Evolutionary conservation across 495 filamentous ascomycete genomes (phyloP).

Genomic region (Baudoinia panamericana): DNA sequence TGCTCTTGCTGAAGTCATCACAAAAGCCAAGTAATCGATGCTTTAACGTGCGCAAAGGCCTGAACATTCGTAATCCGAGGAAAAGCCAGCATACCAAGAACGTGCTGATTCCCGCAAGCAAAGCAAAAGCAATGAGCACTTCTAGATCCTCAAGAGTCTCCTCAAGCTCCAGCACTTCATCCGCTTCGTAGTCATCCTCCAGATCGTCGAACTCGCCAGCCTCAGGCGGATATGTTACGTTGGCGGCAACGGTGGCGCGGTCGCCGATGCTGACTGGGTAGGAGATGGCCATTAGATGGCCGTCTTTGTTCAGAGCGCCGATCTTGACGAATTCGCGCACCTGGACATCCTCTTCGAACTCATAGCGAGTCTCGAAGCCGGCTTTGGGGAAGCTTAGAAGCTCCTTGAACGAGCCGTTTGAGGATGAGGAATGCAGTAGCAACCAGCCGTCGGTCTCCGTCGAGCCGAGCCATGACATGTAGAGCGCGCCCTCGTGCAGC

Average conservation of each 20-base stretch:
- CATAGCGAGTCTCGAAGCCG: conserved; percentile 22
- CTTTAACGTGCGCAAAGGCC: no score
- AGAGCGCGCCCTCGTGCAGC: conserved; percentile 8
- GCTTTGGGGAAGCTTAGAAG: conserved; percentile 5
- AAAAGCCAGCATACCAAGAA: conserved; percentile 1
- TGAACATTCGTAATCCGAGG: background rate
- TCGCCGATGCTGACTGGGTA: conserved; percentile 4
- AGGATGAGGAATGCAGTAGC: conserved; percentile 9
- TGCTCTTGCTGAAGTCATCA: no score
- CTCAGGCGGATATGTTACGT: no score
- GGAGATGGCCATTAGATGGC: conserved; percentile 2
- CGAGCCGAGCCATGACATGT: conserved; percentile 21
- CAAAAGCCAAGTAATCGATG: no score
- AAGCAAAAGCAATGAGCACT: conserved; percentile 1
- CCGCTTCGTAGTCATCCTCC: background rate
- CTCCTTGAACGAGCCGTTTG: conserved; percentile 10
- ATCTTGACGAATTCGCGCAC: conserved; percentile 13
- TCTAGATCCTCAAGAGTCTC: background rate
- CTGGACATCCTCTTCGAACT: background rate
- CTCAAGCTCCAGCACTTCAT: background rate
- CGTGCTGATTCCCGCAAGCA: conserved; percentile 1
- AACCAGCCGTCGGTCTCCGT: conserved; percentile 18
- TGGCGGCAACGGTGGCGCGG: background rate
- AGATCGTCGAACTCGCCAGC: background rate
- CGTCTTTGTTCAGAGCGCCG: conserved; percentile 6